Conservation (phyloP, 805 yeast genomes). For the Saturnispora quitensis region DNA sequence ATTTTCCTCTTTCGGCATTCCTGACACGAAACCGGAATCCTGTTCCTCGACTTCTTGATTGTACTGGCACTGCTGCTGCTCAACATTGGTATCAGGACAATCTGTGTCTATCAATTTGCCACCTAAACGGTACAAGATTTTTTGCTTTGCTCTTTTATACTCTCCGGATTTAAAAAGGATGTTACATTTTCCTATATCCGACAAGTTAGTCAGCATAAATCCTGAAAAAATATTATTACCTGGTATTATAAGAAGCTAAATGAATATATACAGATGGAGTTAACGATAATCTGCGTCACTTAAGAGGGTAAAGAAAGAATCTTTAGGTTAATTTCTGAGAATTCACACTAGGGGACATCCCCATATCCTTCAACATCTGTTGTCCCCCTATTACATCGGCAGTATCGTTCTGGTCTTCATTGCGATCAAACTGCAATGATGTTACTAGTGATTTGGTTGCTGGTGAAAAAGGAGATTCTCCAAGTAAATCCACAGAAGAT, state of each 20-base stretch:
- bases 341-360: neutral
- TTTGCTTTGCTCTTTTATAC: neutral
- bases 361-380: slow-evolving; percentile 2
- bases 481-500: neutral
- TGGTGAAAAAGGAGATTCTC: neutral
- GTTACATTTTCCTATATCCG: neutral
- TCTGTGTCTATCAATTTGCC: neutral
- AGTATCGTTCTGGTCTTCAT: neutral
- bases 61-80: neutral
- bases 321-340: neutral
- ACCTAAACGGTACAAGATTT: neutral
- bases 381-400: neutral
- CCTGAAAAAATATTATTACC: neutral
- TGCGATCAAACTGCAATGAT: neutral
- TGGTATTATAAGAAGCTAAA: neutral
- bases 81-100: neutral
- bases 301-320: neutral
- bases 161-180: neutral
- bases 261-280: neutral
- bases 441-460: neutral
- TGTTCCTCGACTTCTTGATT: slow-evolving; percentile 33
- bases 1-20: slow-evolving; percentile 40
- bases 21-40: slow-evolving; percentile 38
- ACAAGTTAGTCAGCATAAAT: neutral
- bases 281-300: neutral